Evolutionary conservation across 2,329 filamentous ascomycete species (phyloP).

Genomic region (Ilyonectria destructans): DNA sequence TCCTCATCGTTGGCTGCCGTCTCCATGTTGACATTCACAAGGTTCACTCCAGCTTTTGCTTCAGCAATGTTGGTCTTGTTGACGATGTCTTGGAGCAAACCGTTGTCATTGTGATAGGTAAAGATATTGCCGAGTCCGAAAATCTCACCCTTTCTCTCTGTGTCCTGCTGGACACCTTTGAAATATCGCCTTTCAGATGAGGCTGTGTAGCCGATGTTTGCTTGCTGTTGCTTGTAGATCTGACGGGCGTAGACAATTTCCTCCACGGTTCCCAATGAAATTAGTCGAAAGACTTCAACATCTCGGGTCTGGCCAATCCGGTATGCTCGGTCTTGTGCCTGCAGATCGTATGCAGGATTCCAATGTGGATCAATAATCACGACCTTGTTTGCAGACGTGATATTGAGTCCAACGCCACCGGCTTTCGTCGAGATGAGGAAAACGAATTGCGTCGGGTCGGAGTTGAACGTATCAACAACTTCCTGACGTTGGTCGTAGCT

Average conservation of each 20-base stretch:
- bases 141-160: slow-evolving; percentile 89
- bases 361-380: slow-evolving; percentile 98
- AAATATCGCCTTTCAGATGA: slow-evolving; percentile 96
- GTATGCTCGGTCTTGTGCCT: slow-evolving; percentile 97
- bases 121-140: slow-evolving; percentile 94
- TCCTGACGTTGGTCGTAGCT: slow-evolving; percentile 86
- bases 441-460: slow-evolving; percentile 88
- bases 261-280: slow-evolving; percentile 93
- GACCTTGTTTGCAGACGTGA: slow-evolving; percentile 97
- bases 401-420: slow-evolving; percentile 94
- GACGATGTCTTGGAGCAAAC: slow-evolving; percentile 93
- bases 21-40: slow-evolving; percentile 83
- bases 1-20: slow-evolving; percentile 71
- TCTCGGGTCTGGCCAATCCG: slow-evolving; percentile 94
- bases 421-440: slow-evolving; percentile 96
- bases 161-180: slow-evolving; percentile 90
- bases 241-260: slow-evolving; percentile 98
- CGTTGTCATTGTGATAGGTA: slow-evolving; percentile 82
- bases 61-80: slow-evolving; percentile 99
- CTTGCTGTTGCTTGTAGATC: slow-evolving; percentile 99
- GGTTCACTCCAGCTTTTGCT: slow-evolving; percentile 85
- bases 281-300: slow-evolving; percentile 94
- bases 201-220: slow-evolving; percentile 96
- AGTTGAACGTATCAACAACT: slow-evolving; percentile 92
- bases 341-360: slow-evolving; percentile 95